Base-by-base conservation (phyloP, 129 eudicot species). In the Dittrichia graveolens region DNA sequence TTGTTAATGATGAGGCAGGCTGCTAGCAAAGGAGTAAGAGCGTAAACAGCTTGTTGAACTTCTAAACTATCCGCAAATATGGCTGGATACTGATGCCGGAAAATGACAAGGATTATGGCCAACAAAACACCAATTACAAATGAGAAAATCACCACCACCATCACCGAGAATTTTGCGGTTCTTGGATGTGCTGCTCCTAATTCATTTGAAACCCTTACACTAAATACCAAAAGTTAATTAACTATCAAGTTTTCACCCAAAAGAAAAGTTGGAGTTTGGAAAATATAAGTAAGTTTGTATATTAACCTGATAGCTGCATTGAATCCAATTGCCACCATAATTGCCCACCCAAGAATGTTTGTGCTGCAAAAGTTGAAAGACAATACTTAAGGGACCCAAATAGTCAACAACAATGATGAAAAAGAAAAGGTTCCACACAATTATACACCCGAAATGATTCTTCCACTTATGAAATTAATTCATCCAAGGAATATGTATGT, bases 131-230 rank as follows among this genome's bases (percentile, higher is more conserved):
- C 82, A 2, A 81, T 38, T 3, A 81, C 2, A 57, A 84, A 58
- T 11, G 89, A 39, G 43, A 65, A 69, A 37, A 74, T 4, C 7
- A 71, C 44, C 18, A 81, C 85, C 8, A 81, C 89, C 54, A 74
- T 60, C 1, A 84, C 79, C 3, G 89, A 81, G 63, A 84, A 84
- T 47, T 81, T 84, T 3, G 89, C 89, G 0, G 83, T 71, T 78
- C 83, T 81, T 10, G 89, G 89, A 19, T 78, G 89, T 3, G 81
- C 81, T 11, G 89, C 85, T 9, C 89, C 89, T 14, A 84, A 37
- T 70, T 84, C 85, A 66, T 84, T 84, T 10, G 89, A 81, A 8
- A 84, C 81, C 47, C 89, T 71, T 31, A 84, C 89, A 19, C 89
- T 84, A 62, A 65, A 80, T 37, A 5, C 3, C 54, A 15, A 12